Base-by-base conservation (phyloP, 2,329 filamentous ascomycete species). In the Colletotrichum theobromicola region DNA sequence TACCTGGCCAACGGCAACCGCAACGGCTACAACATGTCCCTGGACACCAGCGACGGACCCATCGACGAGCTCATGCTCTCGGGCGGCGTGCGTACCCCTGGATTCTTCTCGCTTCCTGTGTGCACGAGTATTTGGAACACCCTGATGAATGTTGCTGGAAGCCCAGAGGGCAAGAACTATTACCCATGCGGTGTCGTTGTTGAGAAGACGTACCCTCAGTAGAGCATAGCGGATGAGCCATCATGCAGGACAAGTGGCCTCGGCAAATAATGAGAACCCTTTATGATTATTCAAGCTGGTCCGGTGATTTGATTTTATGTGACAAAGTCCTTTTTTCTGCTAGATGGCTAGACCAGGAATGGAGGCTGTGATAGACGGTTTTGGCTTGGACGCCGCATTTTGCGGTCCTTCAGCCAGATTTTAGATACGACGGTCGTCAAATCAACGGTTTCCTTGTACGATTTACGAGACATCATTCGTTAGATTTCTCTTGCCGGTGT, bases 91-190 rank as follows among this genome's bases (percentile, higher is more conserved):
- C 57, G 9, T 9, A 72, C 70, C 1, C 70, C 70, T 5, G 70
- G 70, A 2, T 72, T 72, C n/a, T 72, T 72, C 3, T 21, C 57
- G 2, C 70, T 72, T 2, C 64, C 64, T 6, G 70, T 72, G 2
- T 72, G 70, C 70, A 72, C 70, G 3, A 72, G 42, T 18, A 15
- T 72, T 10, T 72, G 70, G 70, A 69, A 63, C 4, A 72, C 70
- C 2, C 1, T 72, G 24, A 57, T 63, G 42, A 37, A 72, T 8
- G 32, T 72, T 26, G 32, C 70, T 4, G 70, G 65, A 4, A 63
- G 57, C 5, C 7, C 5, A 12, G 18, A 4, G 9, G 18, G 8
- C 9, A 69, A 42, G 7, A 13, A 42, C 4, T 7, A 63, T 13
- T 72, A 62, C 21, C 70, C 70, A 7, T 72, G 70, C n/a, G 35